Conservation (phyloP, 2,329 filamentous ascomycete species). For the Rhinocladiella similis region DNA sequence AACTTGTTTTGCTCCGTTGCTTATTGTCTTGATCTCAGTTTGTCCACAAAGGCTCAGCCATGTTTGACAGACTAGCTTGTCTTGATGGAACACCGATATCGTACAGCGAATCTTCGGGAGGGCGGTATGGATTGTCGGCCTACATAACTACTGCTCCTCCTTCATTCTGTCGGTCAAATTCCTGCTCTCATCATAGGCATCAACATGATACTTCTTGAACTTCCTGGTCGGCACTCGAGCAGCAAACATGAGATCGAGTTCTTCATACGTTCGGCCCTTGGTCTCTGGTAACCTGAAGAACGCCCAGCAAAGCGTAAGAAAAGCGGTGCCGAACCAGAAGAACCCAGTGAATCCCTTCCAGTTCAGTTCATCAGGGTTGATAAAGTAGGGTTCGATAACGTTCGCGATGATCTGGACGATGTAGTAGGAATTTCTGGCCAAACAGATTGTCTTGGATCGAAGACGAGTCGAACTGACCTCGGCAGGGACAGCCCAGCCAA, state of each 20-base stretch:
- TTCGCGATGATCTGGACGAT: slow-evolving; percentile 39
- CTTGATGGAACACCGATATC: too few species aligned
- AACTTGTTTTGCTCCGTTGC: too few species aligned
- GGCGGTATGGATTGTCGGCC: too few species aligned
- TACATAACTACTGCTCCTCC: neutral
- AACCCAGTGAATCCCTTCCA: slow-evolving; percentile 36
- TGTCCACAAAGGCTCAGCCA: too few species aligned
- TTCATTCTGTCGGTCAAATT: neutral
- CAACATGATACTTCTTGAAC: slow-evolving; percentile 5
- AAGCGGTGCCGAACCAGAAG: slow-evolving; percentile 32
- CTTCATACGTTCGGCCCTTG: slow-evolving; percentile 16
- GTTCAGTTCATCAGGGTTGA: slow-evolving; percentile 34
- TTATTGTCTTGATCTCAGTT: too few species aligned
- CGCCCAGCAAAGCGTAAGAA: slow-evolving; percentile 30
- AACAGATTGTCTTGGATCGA: slow-evolving; percentile 55
- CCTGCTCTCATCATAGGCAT: slow-evolving; percentile 3
- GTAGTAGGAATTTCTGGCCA: slow-evolving; percentile 57
- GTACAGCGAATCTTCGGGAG: too few species aligned
- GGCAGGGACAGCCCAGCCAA: slow-evolving; percentile 54
- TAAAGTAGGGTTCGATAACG: slow-evolving; percentile 35
- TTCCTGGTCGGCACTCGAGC: neutral
- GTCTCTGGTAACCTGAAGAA: slow-evolving; percentile 35
- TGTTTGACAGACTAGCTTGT: too few species aligned
- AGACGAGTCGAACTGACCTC: slow-evolving; percentile 57
- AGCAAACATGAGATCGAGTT: neutral